These are phyloP conservation scores for Aspergillus uvarum DNA, from an alignment of 2,329 filamentous ascomycete genomes.

Conservation along the genomic window DNA sequence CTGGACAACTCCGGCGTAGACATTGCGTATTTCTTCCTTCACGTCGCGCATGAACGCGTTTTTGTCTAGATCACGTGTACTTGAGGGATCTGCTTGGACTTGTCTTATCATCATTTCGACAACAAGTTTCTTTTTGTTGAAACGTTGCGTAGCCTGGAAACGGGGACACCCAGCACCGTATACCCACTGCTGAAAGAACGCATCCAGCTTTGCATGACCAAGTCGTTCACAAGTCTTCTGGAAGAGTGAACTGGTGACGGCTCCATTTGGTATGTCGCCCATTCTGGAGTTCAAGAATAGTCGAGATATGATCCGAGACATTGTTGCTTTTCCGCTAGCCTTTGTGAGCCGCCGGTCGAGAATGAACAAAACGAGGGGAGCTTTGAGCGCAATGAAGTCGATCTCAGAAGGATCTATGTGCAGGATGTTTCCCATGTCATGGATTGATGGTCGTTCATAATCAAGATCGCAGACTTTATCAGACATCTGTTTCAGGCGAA, in stretches of 20 bases:
- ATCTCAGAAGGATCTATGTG: slow-evolving; percentile 80
- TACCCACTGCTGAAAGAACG: slow-evolving; percentile 94
- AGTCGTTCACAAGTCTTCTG: slow-evolving; percentile 83
- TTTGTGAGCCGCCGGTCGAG: slow-evolving; percentile 89
- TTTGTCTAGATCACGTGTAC: slow-evolving; percentile 62
- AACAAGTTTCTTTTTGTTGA: slow-evolving; percentile 96
- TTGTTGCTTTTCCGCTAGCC: slow-evolving; percentile 76
- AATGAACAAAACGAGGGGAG: slow-evolving; percentile 87
- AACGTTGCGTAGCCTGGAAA: slow-evolving; percentile 81
- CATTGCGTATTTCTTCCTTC: slow-evolving; percentile 71
- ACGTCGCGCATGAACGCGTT: slow-evolving; percentile 79
- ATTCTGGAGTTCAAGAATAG: slow-evolving; percentile 84
- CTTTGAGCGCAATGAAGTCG: slow-evolving; percentile 89
- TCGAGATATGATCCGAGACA: slow-evolving; percentile 81
- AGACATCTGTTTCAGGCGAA: slow-evolving; percentile 79
- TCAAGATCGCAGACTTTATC: slow-evolving; percentile 82
- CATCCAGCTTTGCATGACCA: slow-evolving; percentile 80
- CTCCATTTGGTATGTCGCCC: slow-evolving; percentile 68
- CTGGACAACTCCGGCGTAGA: slow-evolving; percentile 69
- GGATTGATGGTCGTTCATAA: slow-evolving; percentile 75
- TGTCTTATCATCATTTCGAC: slow-evolving; percentile 90
- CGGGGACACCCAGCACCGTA: slow-evolving; percentile 82
- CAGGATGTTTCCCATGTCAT: slow-evolving; percentile 73
- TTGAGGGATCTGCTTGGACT: slow-evolving; percentile 60
- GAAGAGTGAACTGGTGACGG: slow-evolving; percentile 75